Evolutionary conservation across 1,284 basidiomycete genomes (phyloP), one percentile per base, ranked within the genome.

Genomic region (Vanrija sp.): DNA sequence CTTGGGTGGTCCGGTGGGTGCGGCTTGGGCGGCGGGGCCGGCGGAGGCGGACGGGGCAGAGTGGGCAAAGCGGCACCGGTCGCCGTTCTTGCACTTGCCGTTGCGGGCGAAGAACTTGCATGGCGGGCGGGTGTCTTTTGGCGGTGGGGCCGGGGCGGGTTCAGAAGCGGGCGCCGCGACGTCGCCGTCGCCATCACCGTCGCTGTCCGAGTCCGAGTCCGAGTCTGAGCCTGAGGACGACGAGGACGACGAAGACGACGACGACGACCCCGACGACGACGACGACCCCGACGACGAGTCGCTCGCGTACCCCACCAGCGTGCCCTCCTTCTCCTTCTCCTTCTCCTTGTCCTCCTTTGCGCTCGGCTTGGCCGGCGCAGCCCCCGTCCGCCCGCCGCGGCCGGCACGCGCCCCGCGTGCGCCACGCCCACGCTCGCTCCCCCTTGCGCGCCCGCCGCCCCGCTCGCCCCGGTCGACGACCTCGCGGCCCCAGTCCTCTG

Each of bases 361-460:
- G 21, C 21, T 23, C 21, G 21, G 21, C 21, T 3, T 2, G 21
- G 21, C 21, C 3, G 21, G 21, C 21, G 23, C 39, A 5, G 15
- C 6, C 39, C 8, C 26, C 28, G 21, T 38, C 3, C 46, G 39
- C 14, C 39, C 42, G 34, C 48, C 46, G 1, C 23, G 29, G 6
- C 38, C 54, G 19, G 50, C 50, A 15, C 53, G 48, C 10, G 43
- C 7, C 9, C 54, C 38, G 16, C 61, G 45, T 3, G 49, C 7
- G 10, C 28, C 57, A 10, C 54, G 28, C 21, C 61, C 38, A 16
- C 49, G n/a, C 25, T 54, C 66, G 45, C 62, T 28, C 7, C 72
- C 72, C 59, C 74, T 66, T 50, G 69, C 72, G 29, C 60, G 70
- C 28, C 74, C 78, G 25, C 78, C 57, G 51, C 70, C 72, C 34